Conservation (phyloP, 2,329 filamentous ascomycete species). For the Alternaria angustiovoidea region DNA sequence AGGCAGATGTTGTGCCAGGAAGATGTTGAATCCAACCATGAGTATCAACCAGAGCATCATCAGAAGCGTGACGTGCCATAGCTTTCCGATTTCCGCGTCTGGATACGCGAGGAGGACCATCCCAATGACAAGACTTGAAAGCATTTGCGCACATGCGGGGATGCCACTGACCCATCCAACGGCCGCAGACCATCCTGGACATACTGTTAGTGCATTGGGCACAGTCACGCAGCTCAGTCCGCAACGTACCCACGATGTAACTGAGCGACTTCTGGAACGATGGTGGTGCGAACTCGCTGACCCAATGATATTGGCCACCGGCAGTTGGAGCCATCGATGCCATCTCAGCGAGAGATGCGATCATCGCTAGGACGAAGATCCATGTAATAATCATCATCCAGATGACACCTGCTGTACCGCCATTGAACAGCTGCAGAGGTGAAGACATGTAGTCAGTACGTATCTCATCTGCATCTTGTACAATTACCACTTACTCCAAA, state of each 20-base stretch:
- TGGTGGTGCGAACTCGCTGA: slow-evolving; percentile 10
- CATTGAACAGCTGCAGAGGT: slow-evolving; percentile 23
- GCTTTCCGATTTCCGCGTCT: slow-evolving; percentile 51
- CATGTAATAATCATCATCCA: slow-evolving; percentile 38
- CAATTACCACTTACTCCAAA: slow-evolving; percentile 6
- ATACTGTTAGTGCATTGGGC: background rate
- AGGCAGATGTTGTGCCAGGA: slow-evolving; percentile 56
- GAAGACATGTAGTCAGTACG: no score
- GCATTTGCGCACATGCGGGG: slow-evolving; percentile 37
- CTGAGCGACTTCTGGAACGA: slow-evolving; percentile 9
- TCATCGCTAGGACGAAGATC: slow-evolving; percentile 32
- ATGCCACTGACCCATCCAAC: slow-evolving; percentile 53
- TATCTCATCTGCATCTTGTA: no score
- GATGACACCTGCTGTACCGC: slow-evolving; percentile 38
- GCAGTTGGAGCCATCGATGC: slow-evolving; percentile 14
- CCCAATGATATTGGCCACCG: slow-evolving; percentile 16
- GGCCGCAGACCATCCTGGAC: slow-evolving; percentile 26
- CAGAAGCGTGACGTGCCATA: slow-evolving; percentile 38
- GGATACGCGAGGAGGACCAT: slow-evolving; percentile 51
- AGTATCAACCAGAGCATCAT: slow-evolving; percentile 48
- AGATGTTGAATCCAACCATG: slow-evolving; percentile 52
- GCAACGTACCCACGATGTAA: slow-evolving; percentile 12
- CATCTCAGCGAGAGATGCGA: slow-evolving; percentile 21
- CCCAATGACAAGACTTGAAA: slow-evolving; percentile 29
- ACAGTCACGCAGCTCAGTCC: background rate